Percentiles rank a stretch among this genome's conserved stretches.
Evolutionary conservation across 805 yeast species (phyloP).

Genomic region (Ogataea degrootiae): DNA sequence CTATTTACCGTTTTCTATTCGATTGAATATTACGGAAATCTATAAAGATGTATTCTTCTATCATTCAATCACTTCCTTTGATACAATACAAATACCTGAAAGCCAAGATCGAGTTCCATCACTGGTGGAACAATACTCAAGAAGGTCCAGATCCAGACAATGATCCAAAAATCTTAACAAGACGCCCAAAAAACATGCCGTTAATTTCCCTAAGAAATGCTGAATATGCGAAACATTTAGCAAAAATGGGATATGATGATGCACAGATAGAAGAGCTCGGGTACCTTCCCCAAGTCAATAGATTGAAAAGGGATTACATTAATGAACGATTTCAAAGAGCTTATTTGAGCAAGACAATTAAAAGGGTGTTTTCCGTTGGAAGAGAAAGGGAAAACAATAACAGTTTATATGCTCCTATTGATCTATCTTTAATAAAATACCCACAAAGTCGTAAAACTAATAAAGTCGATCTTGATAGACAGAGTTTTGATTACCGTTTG

Average conservation of each 20-base stretch:
- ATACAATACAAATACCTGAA: conserved; percentile 16
- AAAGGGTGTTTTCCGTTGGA: neutral
- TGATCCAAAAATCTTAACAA: conserved; percentile 19
- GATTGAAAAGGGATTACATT: neutral
- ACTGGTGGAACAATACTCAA: conserved; percentile 25
- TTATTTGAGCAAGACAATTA: neutral
- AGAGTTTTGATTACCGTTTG: neutral
- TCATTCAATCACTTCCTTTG: conserved; percentile 1
- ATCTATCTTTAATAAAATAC: too few relatives aligned
- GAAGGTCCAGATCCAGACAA: conserved; percentile 17
- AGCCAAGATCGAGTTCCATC: conserved; percentile 20
- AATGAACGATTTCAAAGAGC: neutral
- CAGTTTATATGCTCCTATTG: too few relatives aligned
- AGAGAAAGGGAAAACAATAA: too few relatives aligned
- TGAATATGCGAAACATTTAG: conserved; percentile 15
- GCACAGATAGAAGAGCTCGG: neutral
- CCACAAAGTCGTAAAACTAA: too few relatives aligned
- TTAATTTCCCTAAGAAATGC: conserved; percentile 23
- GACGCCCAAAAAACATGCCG: conserved; percentile 23
- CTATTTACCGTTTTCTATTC: too few relatives aligned
- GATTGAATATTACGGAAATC: too few relatives aligned
- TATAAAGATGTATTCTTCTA: too few relatives aligned
- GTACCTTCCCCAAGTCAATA: neutral
- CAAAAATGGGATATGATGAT: conserved; percentile 8
- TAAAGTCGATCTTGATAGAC: neutral